These are phyloP conservation scores for Claviceps spartinae DNA, from an alignment of 2,329 filamentous ascomycete species.

Conservation along the genomic window DNA sequence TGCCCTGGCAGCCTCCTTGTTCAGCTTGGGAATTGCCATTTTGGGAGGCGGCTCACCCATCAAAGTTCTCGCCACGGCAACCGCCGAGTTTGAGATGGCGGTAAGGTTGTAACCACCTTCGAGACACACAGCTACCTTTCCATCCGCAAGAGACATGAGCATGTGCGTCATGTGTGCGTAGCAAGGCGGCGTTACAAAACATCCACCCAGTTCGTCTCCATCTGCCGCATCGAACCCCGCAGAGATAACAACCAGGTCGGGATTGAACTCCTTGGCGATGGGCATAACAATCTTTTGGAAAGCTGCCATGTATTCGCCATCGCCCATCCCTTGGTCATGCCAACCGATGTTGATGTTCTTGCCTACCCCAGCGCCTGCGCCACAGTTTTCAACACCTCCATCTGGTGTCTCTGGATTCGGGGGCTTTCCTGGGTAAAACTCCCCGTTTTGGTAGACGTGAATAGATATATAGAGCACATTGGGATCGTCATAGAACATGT, in stretches of 20 bases:
- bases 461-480: conserved; percentile 93
- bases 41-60: conserved; percentile 83
- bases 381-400: conserved; percentile 47
- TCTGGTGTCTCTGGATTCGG: conserved; percentile 44
- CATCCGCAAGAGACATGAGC: conserved; percentile 87
- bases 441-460: conserved; percentile 73
- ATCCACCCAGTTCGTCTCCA: conserved; percentile 84
- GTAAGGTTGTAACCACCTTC: conserved; percentile 92
- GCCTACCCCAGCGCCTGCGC: conserved; percentile 39
- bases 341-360: conserved; percentile 56
- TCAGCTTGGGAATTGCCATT: conserved; percentile 42
- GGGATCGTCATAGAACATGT: conserved; percentile 88
- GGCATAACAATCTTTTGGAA: conserved; percentile 97
- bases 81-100: conserved; percentile 83
- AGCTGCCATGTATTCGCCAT: conserved; percentile 91
- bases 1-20: conserved; percentile 41
- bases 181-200: conserved; percentile 78
- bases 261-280: conserved; percentile 83
- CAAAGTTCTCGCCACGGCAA: conserved; percentile 80
- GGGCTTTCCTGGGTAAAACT: conserved; percentile 68
- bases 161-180: conserved; percentile 99
- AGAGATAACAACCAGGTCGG: conserved; percentile 88
- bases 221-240: conserved; percentile 93
- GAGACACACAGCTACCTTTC: conserved; percentile 82
- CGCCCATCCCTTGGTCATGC: conserved; percentile 70